Evolutionary conservation across 2,329 filamentous ascomycete species (phyloP), one percentile per base, ranked within the genome.

Genomic region (Canariomyces notabilis): DNA sequence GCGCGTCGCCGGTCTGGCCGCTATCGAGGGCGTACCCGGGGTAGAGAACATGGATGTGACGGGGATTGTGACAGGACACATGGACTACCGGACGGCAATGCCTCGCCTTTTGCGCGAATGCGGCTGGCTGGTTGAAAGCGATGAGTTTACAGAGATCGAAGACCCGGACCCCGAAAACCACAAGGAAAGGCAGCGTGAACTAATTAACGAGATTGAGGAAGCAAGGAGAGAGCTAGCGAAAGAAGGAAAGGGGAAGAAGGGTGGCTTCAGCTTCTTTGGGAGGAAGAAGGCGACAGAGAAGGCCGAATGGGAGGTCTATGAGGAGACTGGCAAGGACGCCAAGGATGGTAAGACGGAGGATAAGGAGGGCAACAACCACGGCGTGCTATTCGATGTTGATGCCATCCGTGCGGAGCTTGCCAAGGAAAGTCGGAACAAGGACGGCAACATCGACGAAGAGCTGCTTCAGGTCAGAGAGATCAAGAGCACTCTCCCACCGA

Each of bases 111-210:
- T 98, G 42, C 82, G 88, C 52, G 85, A 91, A 62, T 88, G 90
- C 29, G 93, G 90, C 14, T 98, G 90, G 89, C 71, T 84, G 43
- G 87, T 97, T 3, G 84, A 95, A 60, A 90, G 85, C 54, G 89
- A 96, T 57, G 91, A 97, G 63, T 98, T 97, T 61, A 83, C 80
- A 1, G 93, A 98, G 67, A 97, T 98, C 50, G 93, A 97, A 63
- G 93, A 98, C 57, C 89, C 93, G 0, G 93, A 98, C 60, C 93
- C 93, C 0, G 93, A 97, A 0, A 91, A 95, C 57, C 91, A 97
- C 67, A 77, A 80, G 41, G 77, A 89, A 62, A 77, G 90, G 38
- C 93, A 98, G 66, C 79, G 89, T 46, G 91, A 97, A 66, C 78
- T 98, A 34, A 95, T 98, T 63, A 89, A 86, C 58, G 93, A 98